These are phyloP conservation scores for Metarhizium album DNA, from an alignment of 2,329 filamentous ascomycete genomes.

Conservation along the genomic window DNA sequence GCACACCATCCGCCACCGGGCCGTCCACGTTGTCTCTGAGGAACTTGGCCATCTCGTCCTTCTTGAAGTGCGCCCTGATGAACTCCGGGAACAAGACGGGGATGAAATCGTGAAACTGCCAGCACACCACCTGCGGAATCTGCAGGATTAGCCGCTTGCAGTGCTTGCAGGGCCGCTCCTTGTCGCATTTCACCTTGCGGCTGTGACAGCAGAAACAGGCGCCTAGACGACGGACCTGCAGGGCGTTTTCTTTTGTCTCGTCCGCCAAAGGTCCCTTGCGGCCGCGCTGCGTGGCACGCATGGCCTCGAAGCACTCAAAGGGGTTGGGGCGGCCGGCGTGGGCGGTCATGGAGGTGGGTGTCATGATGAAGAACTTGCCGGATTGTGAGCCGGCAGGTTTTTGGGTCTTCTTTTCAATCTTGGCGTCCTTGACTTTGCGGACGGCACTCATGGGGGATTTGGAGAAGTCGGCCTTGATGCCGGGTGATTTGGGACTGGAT, in stretches of 20 bases:
- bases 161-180: conserved; percentile 44
- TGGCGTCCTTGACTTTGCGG: conserved; percentile 32
- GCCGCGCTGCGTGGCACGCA: conserved; percentile 41
- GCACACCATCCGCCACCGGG: conserved; percentile 30
- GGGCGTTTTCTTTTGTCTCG: conserved; percentile 42
- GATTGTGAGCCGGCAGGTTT: conserved; percentile 17
- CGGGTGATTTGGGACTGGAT: conserved; percentile 20
- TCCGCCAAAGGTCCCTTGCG: conserved; percentile 45
- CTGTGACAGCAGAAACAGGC: conserved; percentile 51
- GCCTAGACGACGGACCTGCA: conserved; percentile 41
- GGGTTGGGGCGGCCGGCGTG: conserved; percentile 38
- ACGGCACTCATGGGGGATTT: conserved; percentile 24
- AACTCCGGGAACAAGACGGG: conserved; percentile 41
- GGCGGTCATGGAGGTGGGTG: conserved; percentile 41
- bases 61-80: conserved; percentile 38
- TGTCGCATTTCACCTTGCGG: conserved; percentile 48
- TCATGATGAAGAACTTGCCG: conserved; percentile 45
- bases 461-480: conserved; percentile 15
- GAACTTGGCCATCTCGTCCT: conserved; percentile 38
- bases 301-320: conserved; percentile 44
- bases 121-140: conserved; percentile 45
- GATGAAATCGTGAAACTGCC: conserved; percentile 47
- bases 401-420: conserved; percentile 33
- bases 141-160: conserved; percentile 40
- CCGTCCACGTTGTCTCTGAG: conserved; percentile 36